A percentile compares a stretch with the other conserved stretches of the same genome.
Evolutionary conservation across 805 yeast genomes (phyloP).

Genomic region (Candida qinlingensis): DNA sequence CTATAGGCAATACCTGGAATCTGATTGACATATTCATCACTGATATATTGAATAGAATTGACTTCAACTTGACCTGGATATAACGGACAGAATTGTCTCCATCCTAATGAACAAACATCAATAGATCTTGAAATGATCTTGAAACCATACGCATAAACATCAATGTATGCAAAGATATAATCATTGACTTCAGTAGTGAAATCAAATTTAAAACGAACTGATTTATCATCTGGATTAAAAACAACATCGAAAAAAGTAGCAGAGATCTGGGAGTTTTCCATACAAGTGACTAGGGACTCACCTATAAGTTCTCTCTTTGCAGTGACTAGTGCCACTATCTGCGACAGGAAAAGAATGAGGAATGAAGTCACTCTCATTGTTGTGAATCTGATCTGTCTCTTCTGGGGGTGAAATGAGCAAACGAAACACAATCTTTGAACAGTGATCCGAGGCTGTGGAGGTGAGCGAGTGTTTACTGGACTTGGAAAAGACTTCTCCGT

Average conservation of each 20-base stretch:
- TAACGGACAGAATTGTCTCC: conserved; percentile 90
- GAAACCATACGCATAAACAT: conserved; percentile 85
- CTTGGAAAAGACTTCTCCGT: too few species aligned
- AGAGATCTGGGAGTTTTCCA: conserved; percentile 66
- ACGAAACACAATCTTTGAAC: too few species aligned
- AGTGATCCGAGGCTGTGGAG: too few species aligned
- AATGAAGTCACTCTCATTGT: conserved; percentile 4
- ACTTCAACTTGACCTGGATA: conserved; percentile 78
- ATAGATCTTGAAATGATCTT: conserved; percentile 51
- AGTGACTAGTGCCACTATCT: neutral
- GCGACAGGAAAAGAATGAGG: neutral
- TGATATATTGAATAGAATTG: conserved; percentile 60
- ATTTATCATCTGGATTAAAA: conserved; percentile 65
- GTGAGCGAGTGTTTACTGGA: too few species aligned
- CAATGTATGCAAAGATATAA: conserved; percentile 61
- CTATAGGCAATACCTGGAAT: conserved; percentile 87
- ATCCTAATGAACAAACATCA: conserved; percentile 56
- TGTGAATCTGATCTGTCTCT: too few species aligned
- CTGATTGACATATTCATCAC: conserved; percentile 40
- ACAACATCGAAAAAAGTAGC: conserved; percentile 72
- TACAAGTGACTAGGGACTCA: conserved; percentile 75
- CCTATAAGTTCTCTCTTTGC: conserved; percentile 5
- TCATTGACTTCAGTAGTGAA: conserved; percentile 65
- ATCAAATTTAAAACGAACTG: conserved; percentile 64
- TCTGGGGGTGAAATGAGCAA: too few species aligned